Evolutionary conservation across 1,284 basidiomycete genomes (phyloP).

Genomic region (Apiotrichum siamense): DNA sequence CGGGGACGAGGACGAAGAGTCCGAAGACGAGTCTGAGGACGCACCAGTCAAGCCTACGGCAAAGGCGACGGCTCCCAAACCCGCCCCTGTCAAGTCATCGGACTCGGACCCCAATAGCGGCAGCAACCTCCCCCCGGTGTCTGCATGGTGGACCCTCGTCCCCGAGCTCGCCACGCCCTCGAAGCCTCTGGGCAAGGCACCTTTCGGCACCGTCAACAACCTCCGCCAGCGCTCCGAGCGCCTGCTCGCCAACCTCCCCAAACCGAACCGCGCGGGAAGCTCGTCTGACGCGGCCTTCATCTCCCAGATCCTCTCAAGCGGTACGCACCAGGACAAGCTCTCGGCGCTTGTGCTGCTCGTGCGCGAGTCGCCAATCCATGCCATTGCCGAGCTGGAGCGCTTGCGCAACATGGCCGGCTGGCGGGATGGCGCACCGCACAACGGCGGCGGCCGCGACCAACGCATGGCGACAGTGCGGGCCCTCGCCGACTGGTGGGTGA

Average conservation of each 20-base stretch:
- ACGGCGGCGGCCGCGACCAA: slow-evolving; percentile 62
- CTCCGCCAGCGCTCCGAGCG: slow-evolving; percentile 28
- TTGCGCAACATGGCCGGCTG: slow-evolving; percentile 76
- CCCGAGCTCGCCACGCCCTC: slow-evolving; percentile 26
- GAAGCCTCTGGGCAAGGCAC: slow-evolving; percentile 15
- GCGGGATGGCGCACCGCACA: slow-evolving; percentile 48
- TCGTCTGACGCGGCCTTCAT: slow-evolving; percentile 74
- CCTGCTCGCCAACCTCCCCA: slow-evolving; percentile 32
- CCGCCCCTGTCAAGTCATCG: slow-evolving; percentile 20
- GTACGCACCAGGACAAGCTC: slow-evolving; percentile 88
- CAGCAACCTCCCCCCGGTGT: slow-evolving; percentile 30
- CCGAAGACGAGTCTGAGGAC: slow-evolving; percentile 23
- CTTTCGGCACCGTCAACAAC: slow-evolving; percentile 24
- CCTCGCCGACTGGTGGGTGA: slow-evolving; percentile 94
- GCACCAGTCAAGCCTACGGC: slow-evolving; percentile 6
- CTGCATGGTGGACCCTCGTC: slow-evolving; percentile 30
- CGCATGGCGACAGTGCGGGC: slow-evolving; percentile 82
- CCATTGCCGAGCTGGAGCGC: slow-evolving; percentile 70
- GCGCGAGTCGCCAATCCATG: slow-evolving; percentile 85
- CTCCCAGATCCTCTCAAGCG: slow-evolving; percentile 72
- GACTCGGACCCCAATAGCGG: slow-evolving; percentile 27
- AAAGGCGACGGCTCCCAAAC: slow-evolving; percentile 37
- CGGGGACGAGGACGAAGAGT: slow-evolving; percentile 32
- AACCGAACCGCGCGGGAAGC: slow-evolving; percentile 33
- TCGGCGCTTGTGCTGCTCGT: slow-evolving; percentile 87